Conservation (phyloP, 2,329 filamentous ascomycete species). For the Truncatella angustata region DNA sequence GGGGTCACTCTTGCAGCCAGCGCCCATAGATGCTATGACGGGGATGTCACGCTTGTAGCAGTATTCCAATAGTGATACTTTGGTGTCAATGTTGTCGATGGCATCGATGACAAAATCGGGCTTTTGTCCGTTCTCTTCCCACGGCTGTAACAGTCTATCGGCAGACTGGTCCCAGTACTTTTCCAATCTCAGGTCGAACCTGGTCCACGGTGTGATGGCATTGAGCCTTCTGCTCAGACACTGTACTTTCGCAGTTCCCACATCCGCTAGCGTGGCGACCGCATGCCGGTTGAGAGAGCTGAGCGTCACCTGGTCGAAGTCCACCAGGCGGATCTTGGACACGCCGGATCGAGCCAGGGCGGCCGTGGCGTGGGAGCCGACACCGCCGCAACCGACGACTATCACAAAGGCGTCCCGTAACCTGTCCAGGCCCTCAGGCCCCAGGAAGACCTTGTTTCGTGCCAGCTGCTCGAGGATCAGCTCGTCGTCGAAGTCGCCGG, state of each 20-base stretch:
- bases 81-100: slow-evolving; percentile 97
- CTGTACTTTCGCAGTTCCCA: slow-evolving; percentile 88
- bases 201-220: slow-evolving; percentile 87
- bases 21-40: slow-evolving; percentile 94
- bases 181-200: slow-evolving; percentile 82
- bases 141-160: slow-evolving; percentile 63
- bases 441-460: slow-evolving; percentile 46
- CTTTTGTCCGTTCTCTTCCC: slow-evolving; percentile 57
- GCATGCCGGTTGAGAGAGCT: slow-evolving; percentile 95
- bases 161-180: slow-evolving; percentile 74
- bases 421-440: slow-evolving; percentile 73
- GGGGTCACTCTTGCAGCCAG: slow-evolving; percentile 84
- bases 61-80: slow-evolving; percentile 86
- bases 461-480: slow-evolving; percentile 89
- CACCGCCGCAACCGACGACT: slow-evolving; percentile 89
- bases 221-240: slow-evolving; percentile 77
- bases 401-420: slow-evolving; percentile 82
- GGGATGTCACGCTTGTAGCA: slow-evolving; percentile 75
- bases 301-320: slow-evolving; percentile 96
- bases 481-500: slow-evolving; percentile 68
- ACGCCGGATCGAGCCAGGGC: slow-evolving; percentile 88
- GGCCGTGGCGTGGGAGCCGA: slow-evolving; percentile 87
- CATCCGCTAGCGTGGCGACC: slow-evolving; percentile 88
- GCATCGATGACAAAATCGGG: slow-evolving; percentile 94
- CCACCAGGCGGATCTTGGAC: slow-evolving; percentile 81